Percentiles rank a stretch among this genome's conserved stretches.
These are phyloP conservation scores for Aspergillus awamori DNA, from an alignment of 2,329 filamentous ascomycete species.

Conservation along the genomic window DNA sequence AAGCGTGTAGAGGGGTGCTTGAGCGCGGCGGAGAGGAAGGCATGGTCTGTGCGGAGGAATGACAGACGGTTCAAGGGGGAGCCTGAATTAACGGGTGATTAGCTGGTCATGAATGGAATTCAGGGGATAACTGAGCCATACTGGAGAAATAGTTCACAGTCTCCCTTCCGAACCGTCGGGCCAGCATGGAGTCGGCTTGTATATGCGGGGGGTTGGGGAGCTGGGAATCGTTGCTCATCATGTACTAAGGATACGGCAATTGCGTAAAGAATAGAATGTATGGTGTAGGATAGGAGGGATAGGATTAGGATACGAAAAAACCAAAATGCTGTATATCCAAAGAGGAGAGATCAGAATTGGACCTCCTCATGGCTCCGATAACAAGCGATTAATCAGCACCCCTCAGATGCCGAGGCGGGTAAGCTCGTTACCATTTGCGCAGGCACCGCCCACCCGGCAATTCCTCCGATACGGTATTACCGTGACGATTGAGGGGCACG, in stretches of 20 bases:
- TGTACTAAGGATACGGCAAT: constrained; percentile 13
- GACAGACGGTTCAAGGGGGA: constrained; percentile 55
- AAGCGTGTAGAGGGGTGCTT: constrained; percentile 60
- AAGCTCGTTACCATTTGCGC: constrained; percentile 7
- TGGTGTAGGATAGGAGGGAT: background rate
- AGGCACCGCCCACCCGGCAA: background rate
- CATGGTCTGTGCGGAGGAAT: constrained; percentile 51
- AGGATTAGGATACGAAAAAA: background rate
- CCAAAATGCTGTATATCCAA: background rate
- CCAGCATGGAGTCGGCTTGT: constrained; percentile 59
- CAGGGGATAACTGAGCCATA: constrained; percentile 22
- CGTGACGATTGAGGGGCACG: constrained; percentile 22
- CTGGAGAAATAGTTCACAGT: constrained; percentile 56
- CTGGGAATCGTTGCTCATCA: constrained; percentile 35
- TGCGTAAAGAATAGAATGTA: background rate
- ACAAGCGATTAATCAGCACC: constrained; percentile 18
- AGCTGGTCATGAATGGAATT: background rate
- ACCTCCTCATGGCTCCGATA: constrained; percentile 14
- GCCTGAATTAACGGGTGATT: constrained; percentile 32
- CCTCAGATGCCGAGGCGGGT: constrained; percentile 10
- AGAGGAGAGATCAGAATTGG: background rate
- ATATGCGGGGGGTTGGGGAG: constrained; percentile 62
- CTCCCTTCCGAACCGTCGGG: constrained; percentile 53
- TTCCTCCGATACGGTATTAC: background rate
- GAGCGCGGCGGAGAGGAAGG: constrained; percentile 52